Base-by-base conservation (phyloP, 2,329 filamentous ascomycete genomes). In the Exophiala sideris region DNA sequence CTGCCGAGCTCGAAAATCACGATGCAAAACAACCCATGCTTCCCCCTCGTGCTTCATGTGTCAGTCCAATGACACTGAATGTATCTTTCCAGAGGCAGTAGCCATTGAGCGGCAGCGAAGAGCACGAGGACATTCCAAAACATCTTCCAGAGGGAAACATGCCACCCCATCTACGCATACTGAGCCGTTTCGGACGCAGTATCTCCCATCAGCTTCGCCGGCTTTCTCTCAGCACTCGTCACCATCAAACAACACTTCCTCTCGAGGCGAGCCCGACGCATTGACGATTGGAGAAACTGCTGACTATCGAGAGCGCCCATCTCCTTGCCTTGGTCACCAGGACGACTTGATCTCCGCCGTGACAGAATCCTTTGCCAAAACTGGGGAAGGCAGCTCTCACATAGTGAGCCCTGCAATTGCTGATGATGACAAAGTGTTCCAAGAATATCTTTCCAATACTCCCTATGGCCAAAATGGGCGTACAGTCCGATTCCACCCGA, bases 381-480 rank as follows among this genome's bases (percentile, higher is more conserved):
- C 46, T 6, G 46, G 35, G 11, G 50, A 54, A 21, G 51, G 40
- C 29, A 57, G 46, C 47, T 70, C 74, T 3, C 78, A 82, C 59
- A 81, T 85, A 52, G 76, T 85, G 45, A 80, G 82, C 0, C 81
- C 81, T 0, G 79, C 79, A 5, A 75, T 79, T 3, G 80, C 79
- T 4, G 78, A 78, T 45, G 82, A 85, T 67, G 80, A 78, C 1
- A 80, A 84, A 47, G 75, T 84, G 8, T 72, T 84, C 45, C 77
- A 81, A 12, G 76, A 80, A 45, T 82, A 82, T 48, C 76, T 84
- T 56, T 76, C 75, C 20, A 68, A 70, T 21, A 70, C 73, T 54
- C 61, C 68, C 56, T 14, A 60, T 64, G 53, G 61, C 64, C 38
- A 40, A 33, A 33, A 41, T 9, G 56, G 62, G n/a, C 55, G 62